Base-by-base conservation (phyloP, 2,329 filamentous ascomycete genomes). In the Chalara sp. region DNA sequence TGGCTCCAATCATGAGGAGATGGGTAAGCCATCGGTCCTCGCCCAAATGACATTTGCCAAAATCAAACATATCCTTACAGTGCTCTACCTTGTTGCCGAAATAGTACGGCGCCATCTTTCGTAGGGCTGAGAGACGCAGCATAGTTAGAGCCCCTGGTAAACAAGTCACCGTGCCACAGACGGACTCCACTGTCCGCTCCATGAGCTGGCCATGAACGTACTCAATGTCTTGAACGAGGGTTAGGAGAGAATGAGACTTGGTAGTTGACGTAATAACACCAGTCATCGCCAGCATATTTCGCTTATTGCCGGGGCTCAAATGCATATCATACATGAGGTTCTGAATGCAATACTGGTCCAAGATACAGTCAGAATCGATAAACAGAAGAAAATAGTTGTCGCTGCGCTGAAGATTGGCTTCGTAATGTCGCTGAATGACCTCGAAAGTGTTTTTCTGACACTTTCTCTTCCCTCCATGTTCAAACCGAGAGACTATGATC, bases 291-390 rank as follows among this genome's bases (percentile, higher is more conserved):
- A 97, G 76, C 89, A 96, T 96, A 66, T 95, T 89, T 64, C 84
- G 83, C 64, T 87, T 83, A 70, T 91, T 95, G 49, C 91, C 91
- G 1, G 92, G 92, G 68, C 92, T 96, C 54, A 97, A 76, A 69
- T 97, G 90, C 93, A 97, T 97, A 66, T 97, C 92, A 69, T 93
- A 96, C 72, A 97, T 88, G 70, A 97, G 97, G 68, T 96, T 97
- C 66, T 96, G 92, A 53, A 97, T 80, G 66, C 92, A 97, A 40
- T 91, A 82, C 52, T 83, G 81, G 72, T 97, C 92, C 46, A 97
- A 75, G 55, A 96, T 93, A 69, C 93, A 97, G 67, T 97, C 92
- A 0, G 91, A 96, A 71, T 97, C 92, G 65, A 97, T 96, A 70
- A 97, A 97, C 8, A 97, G 79, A 48, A 97, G 86, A 67, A 97